phyloP scores from a whole-genome alignment of 805 yeast genomes.

The Wickerhamiella vanderwaltii region DNA sequence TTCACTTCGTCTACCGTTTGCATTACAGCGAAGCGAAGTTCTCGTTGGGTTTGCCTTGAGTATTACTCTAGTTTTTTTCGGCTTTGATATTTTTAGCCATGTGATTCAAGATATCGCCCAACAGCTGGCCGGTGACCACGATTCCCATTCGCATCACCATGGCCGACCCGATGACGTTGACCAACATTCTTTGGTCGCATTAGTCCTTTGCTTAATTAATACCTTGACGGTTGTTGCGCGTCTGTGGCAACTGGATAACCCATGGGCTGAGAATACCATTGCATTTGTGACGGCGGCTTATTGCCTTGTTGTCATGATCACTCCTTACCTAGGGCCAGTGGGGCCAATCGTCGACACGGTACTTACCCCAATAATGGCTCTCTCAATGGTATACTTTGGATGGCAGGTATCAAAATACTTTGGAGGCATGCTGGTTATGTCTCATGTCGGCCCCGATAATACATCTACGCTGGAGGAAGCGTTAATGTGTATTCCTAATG shows the following conservation, averaged over 20 bases:
- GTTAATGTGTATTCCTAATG: slow-evolving; percentile 22
- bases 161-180: slow-evolving; percentile 11
- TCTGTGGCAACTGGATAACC: slow-evolving; percentile 7
- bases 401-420: slow-evolving; percentile 31
- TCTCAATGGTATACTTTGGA: slow-evolving; percentile 32
- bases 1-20: slow-evolving; percentile 80
- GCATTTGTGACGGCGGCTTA: slow-evolving; percentile 25
- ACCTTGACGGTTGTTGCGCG: slow-evolving; percentile 11
- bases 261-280: slow-evolving; percentile 18
- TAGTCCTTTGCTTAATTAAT: slow-evolving; percentile 14
- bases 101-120: slow-evolving; percentile 60
- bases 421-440: slow-evolving; percentile 35
- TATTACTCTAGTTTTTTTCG: slow-evolving; percentile 77
- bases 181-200: slow-evolving; percentile 7
- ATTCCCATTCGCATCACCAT: slow-evolving; percentile 20
- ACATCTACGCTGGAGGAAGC: slow-evolving; percentile 22
- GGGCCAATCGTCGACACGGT: slow-evolving; percentile 25
- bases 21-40: slow-evolving; percentile 82
- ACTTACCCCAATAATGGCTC: slow-evolving; percentile 30
- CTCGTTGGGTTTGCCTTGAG: slow-evolving; percentile 77
- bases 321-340: slow-evolving; percentile 25
- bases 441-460: slow-evolving; percentile 30
- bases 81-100: slow-evolving; percentile 79
- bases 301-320: slow-evolving; percentile 23
- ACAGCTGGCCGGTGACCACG: slow-evolving; percentile 26